phyloP scores from a whole-genome alignment of 2,329 filamentous ascomycete genomes.

The Microcyclosporella mali region DNA sequence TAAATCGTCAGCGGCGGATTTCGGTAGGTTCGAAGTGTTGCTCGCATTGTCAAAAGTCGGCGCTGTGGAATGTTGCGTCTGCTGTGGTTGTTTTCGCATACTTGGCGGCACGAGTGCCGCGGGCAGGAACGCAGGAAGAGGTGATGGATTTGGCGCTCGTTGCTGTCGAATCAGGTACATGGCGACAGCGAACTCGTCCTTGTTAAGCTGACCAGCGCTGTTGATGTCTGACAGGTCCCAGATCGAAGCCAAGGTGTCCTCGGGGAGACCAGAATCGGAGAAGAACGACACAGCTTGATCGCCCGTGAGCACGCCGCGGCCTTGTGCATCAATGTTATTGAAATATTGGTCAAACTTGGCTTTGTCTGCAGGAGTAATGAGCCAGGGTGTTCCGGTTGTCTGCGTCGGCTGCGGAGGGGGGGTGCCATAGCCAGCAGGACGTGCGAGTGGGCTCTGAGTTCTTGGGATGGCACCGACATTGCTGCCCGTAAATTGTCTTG shows the following conservation, averaged over 20 bases:
- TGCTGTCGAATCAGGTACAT: slow-evolving; percentile 96
- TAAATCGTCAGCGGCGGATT: slow-evolving; percentile 85
- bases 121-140: slow-evolving; percentile 71
- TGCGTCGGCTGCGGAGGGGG: slow-evolving; percentile 47
- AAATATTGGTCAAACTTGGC: slow-evolving; percentile 82
- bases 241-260: slow-evolving; percentile 85
- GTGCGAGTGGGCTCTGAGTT: slow-evolving; percentile 55
- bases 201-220: slow-evolving; percentile 75
- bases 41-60: slow-evolving; percentile 49
- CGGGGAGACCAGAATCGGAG: slow-evolving; percentile 80
- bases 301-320: slow-evolving; percentile 78
- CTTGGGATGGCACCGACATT: slow-evolving; percentile 40
- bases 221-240: slow-evolving; percentile 97
- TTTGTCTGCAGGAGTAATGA: slow-evolving; percentile 78
- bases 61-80: slow-evolving; percentile 41
- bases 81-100: slow-evolving; percentile 61
- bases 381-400: slow-evolving; percentile 64
- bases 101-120: slow-evolving; percentile 78
- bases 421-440: slow-evolving; percentile 42
- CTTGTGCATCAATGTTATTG: slow-evolving; percentile 70
- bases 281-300: slow-evolving; percentile 94
- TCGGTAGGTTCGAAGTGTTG: slow-evolving; percentile 48
- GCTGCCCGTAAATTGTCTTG: slow-evolving; percentile 72
- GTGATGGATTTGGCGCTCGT: slow-evolving; percentile 61
- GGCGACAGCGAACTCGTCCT: slow-evolving; percentile 91